Percentiles rank a stretch among this genome's conserved stretches.
phyloP scores from a whole-genome alignment of 768 basidiomycete genomes.

The Steccherinum ochraceum region DNA sequence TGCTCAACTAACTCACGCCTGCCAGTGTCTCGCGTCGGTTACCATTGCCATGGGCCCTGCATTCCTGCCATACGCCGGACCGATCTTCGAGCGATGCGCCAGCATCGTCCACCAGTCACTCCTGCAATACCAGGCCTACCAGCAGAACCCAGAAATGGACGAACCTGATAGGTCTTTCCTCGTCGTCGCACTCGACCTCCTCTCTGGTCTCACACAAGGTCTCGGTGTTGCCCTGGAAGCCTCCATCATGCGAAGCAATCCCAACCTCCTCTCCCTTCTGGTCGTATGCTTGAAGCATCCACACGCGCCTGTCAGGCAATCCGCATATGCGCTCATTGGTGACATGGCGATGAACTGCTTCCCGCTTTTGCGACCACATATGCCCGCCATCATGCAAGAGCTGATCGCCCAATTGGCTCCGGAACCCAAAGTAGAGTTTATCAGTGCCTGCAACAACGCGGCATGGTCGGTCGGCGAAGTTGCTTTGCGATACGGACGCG shows the following conservation, averaged over 20 bases:
- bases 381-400: slow-evolving; percentile 86
- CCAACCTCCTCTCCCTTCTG: slow-evolving; percentile 75
- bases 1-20: not conserved
- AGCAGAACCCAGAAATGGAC: slow-evolving; percentile 84
- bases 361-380: slow-evolving; percentile 72
- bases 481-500: slow-evolving; percentile 82
- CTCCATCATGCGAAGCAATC: slow-evolving; percentile 62
- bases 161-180: slow-evolving; percentile 97
- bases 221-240: slow-evolving; percentile 73
- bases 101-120: slow-evolving; percentile 80
- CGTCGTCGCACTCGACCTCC: slow-evolving; percentile 93
- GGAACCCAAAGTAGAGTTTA: slow-evolving; percentile 88
- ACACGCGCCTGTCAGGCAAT: slow-evolving; percentile 92
- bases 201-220: slow-evolving; percentile 94
- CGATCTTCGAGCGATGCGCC: slow-evolving; percentile 89
- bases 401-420: slow-evolving; percentile 86
- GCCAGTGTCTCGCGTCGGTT: slow-evolving; percentile 92
- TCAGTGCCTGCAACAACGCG: slow-evolving; percentile 97
- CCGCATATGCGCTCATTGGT: slow-evolving; percentile 96
- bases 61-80: slow-evolving; percentile 83
- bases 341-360: slow-evolving; percentile 98
- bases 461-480: slow-evolving; percentile 99
- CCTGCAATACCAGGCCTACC: slow-evolving; percentile 79
- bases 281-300: slow-evolving; percentile 92
- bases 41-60: slow-evolving; percentile 91